Evolutionary conservation across 495 filamentous ascomycete species (phyloP).

Genomic region (Hypoxylon lenormandii): DNA sequence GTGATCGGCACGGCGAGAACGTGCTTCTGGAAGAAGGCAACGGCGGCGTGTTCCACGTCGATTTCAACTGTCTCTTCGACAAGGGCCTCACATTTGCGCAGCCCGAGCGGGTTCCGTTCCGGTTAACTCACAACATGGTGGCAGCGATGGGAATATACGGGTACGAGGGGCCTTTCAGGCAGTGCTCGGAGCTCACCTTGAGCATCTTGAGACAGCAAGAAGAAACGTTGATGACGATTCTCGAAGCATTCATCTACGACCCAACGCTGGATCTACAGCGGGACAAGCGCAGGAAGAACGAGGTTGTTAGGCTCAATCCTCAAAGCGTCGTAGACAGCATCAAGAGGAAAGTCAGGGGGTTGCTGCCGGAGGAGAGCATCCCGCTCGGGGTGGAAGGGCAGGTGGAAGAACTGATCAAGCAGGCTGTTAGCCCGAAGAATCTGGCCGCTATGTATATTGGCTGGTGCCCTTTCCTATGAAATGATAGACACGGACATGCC

Average conservation of each 20-base stretch:
- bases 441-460: slow-evolving; percentile 96
- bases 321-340: slow-evolving; percentile 91
- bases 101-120: slow-evolving; percentile 96
- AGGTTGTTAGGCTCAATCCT: slow-evolving; percentile 80
- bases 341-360: slow-evolving; percentile 82
- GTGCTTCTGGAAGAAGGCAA: slow-evolving; percentile 94
- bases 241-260: slow-evolving; percentile 96
- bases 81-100: slow-evolving; percentile 96
- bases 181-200: slow-evolving; percentile 88
- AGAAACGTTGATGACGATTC: slow-evolving; percentile 93
- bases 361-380: slow-evolving; percentile 85
- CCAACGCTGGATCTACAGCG: slow-evolving; percentile 92
- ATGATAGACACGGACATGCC: not conserved
- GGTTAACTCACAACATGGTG: slow-evolving; percentile 97
- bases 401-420: slow-evolving; percentile 88
- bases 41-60: slow-evolving; percentile 94
- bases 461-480: slow-evolving; percentile 91
- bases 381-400: slow-evolving; percentile 94
- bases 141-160: slow-evolving; percentile 94
- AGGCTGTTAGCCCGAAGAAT: slow-evolving; percentile 80
- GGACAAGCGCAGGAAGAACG: slow-evolving; percentile 73
- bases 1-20: slow-evolving; percentile 98
- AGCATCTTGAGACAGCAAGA: slow-evolving; percentile 87
- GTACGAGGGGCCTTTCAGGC: slow-evolving; percentile 91
- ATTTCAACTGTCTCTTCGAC: slow-evolving; percentile 99